A percentile compares a stretch with the other conserved stretches of the same genome.
Evolutionary conservation across 208 protist species (phyloP).

Genomic region (Leishmania braziliensis): DNA sequence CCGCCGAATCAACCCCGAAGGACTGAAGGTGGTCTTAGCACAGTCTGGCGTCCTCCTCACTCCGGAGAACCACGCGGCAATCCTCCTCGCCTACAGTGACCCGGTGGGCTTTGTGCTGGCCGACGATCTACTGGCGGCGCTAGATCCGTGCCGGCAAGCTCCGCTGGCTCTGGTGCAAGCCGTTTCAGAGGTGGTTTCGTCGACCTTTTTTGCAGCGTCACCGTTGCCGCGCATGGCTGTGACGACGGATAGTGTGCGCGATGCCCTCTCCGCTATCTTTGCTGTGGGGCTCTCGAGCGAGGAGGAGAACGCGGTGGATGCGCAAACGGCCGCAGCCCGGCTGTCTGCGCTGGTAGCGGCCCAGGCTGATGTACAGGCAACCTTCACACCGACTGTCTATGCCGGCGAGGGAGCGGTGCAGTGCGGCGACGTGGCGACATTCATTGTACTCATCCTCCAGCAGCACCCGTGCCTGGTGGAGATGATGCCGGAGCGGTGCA

Average conservation of each 20-base stretch:
- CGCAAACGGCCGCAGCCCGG: neutral
- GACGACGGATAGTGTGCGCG: conserved; percentile 35
- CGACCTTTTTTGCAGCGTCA: conserved; percentile 14
- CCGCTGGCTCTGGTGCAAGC: neutral
- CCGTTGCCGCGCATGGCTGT: conserved; percentile 17
- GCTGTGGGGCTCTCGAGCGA: conserved; percentile 7
- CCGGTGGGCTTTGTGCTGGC: conserved; percentile 73
- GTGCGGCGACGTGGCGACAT: conserved; percentile 49
- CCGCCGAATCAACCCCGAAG: conserved; percentile 71
- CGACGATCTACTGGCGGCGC: conserved; percentile 36
- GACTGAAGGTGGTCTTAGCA: conserved; percentile 56
- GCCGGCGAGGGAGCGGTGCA: conserved; percentile 25
- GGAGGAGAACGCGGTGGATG: conserved; percentile 7
- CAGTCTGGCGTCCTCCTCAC: conserved; percentile 66
- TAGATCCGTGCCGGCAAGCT: conserved; percentile 24
- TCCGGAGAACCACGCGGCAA: conserved; percentile 47
- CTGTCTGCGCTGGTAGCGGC: neutral
- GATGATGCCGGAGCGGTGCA: conserved; percentile 25
- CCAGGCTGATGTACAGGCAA: conserved; percentile 22
- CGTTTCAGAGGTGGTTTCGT: conserved; percentile 9
- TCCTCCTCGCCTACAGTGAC: conserved; percentile 74
- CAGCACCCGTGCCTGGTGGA: conserved; percentile 36
- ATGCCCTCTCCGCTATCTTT: conserved; percentile 31
- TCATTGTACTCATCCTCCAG: conserved; percentile 41
- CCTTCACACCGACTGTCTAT: conserved; percentile 31